Conservation (phyloP, 257 asterid genomes). For the Primulina eburnea region DNA sequence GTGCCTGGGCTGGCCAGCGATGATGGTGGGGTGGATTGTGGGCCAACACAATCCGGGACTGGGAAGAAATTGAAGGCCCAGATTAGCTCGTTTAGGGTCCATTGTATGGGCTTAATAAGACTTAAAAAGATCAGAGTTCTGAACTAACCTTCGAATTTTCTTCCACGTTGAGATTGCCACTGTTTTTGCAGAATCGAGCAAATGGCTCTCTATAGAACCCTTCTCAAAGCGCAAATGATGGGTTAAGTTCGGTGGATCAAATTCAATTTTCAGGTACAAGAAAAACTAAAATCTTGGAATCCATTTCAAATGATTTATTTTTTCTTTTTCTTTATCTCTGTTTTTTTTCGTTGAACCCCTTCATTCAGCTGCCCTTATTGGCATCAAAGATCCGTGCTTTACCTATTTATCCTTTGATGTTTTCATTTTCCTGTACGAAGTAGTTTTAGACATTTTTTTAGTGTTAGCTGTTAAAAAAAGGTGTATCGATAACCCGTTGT, state of each 20-base stretch:
- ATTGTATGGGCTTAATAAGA: not conserved
- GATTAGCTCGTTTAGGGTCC: not conserved
- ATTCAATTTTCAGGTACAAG: conserved; percentile 27
- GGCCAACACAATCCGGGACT: not conserved
- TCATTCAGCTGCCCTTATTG: conserved; percentile 6
- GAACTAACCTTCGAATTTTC: not conserved
- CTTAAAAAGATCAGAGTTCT: not conserved
- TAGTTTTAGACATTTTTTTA: not conserved
- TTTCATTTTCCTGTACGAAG: not conserved
- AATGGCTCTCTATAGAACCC: conserved; percentile 8
- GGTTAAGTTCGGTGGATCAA: conserved; percentile 19
- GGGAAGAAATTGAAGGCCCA: not conserved
- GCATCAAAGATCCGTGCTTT: not conserved
- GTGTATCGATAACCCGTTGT: not conserved
- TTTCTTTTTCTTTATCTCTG: not conserved
- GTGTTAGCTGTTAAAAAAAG: too few relatives aligned
- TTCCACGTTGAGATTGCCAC: not conserved
- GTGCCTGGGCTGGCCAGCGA: not conserved
- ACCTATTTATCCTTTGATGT: not conserved
- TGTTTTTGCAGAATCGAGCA: conserved; percentile 3
- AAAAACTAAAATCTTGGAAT: not conserved
- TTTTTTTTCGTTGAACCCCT: not conserved
- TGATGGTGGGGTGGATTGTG: not conserved
- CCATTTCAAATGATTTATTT: not conserved
- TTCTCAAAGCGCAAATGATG: conserved; percentile 14